A percentile compares a stretch with the other conserved stretches of the same genome.
Conservation (phyloP, 2,329 filamentous ascomycete genomes). For the Neonectria neomacrospora region DNA sequence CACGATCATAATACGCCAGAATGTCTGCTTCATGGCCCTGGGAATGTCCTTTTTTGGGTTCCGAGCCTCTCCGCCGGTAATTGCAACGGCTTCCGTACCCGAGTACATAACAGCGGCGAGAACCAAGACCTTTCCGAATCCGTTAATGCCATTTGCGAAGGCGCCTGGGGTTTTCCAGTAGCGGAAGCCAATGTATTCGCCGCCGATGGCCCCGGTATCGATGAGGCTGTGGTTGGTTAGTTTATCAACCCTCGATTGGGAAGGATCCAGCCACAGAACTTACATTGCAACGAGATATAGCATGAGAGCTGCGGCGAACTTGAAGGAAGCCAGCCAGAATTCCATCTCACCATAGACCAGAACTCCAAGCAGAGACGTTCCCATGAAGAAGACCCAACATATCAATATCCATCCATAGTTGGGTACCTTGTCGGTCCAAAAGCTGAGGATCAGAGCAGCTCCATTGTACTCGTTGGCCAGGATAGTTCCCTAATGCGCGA, state of each 20-base stretch:
- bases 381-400: conserved; percentile 28
- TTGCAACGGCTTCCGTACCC: conserved; percentile 24
- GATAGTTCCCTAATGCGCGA: conserved; percentile 20
- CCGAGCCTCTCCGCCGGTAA: conserved; percentile 16
- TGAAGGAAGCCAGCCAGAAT: conserved; percentile 24
- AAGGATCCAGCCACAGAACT: background rate
- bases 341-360: conserved; percentile 31
- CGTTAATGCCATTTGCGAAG: conserved; percentile 25
- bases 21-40: conserved; percentile 17
- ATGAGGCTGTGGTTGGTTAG: background rate
- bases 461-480: conserved; percentile 23
- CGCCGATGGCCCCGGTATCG: conserved; percentile 16
- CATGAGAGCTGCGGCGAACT: conserved; percentile 8
- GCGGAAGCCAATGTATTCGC: conserved; percentile 18
- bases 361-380: conserved; percentile 27
- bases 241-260: background rate
- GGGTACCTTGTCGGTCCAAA: conserved; percentile 23
- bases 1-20: conserved; percentile 17
- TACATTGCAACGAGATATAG: conserved; percentile 22
- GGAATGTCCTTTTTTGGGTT: conserved; percentile 22
- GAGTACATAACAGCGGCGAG: conserved; percentile 30
- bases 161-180: conserved; percentile 19
- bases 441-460: conserved; percentile 15
- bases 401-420: conserved; percentile 30
- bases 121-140: conserved; percentile 27